Percentiles rank a stretch among this genome's conserved stretches.
Conservation (phyloP, 228 moss, liverwort and hornwort genomes). For the Sphagnum magellanicum region DNA sequence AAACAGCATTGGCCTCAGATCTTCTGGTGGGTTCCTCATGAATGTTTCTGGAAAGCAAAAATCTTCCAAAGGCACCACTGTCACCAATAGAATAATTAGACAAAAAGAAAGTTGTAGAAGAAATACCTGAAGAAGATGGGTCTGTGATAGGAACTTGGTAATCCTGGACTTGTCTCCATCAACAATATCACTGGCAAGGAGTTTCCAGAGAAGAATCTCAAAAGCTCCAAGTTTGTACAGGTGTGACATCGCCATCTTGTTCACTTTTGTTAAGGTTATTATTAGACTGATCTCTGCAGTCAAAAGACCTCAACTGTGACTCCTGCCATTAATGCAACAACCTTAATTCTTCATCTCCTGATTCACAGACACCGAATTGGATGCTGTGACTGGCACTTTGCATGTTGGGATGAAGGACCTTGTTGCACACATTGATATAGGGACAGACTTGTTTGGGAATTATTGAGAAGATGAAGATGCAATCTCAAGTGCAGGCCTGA, state of each 20-base stretch:
- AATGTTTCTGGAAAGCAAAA: too few relatives aligned
- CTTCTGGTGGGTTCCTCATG: too few relatives aligned
- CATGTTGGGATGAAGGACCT: constrained; percentile 29
- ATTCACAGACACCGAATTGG: constrained; percentile 1
- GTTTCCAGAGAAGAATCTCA: constrained; percentile 96
- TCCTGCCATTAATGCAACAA: too few relatives aligned
- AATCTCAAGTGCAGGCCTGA: constrained; percentile 17
- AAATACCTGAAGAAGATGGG: constrained; percentile 84
- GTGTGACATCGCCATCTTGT: constrained; percentile 81
- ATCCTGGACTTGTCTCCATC: constrained; percentile 69
- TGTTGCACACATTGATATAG: constrained; percentile 27
- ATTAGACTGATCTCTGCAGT: too few relatives aligned
- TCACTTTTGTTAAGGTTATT: constrained; percentile 59
- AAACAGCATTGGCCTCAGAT: too few relatives aligned
- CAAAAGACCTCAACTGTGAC: too few relatives aligned
- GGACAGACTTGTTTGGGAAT: constrained; percentile 27
- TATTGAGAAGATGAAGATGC: constrained; percentile 13
- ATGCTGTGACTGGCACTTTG: constrained; percentile 16
- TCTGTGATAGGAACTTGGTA: constrained; percentile 76
- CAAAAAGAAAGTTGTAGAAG: background rate
- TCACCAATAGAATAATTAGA: too few relatives aligned
- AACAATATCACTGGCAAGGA: constrained; percentile 77
- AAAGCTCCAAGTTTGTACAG: constrained; percentile 98
- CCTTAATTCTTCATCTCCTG: too few relatives aligned
- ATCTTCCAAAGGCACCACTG: too few relatives aligned